phyloP scores from a whole-genome alignment of 129 eudicot genomes.

The Flaveria linearis region DNA sequence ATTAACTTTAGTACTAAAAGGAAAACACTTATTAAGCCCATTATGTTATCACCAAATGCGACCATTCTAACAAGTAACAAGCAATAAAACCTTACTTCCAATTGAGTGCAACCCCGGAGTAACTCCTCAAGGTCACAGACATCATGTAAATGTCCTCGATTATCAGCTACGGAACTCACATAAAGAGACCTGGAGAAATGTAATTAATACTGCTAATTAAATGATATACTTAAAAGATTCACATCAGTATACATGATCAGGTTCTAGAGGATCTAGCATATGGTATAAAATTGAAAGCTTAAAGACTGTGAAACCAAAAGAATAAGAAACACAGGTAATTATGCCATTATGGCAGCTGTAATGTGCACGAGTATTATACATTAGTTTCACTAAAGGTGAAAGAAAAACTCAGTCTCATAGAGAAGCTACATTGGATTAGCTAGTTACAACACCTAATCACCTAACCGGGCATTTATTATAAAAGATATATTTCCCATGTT shows the following conservation, averaged over 20 bases:
- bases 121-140: constrained; percentile 91
- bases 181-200: constrained; percentile 83
- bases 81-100: constrained; percentile 85
- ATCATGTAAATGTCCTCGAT: constrained; percentile 79
- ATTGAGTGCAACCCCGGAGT: constrained; percentile 86
- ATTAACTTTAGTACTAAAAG: constrained; percentile 2
- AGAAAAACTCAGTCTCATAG: constrained; percentile 4
- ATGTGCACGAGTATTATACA: not conserved
- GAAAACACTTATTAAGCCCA: constrained; percentile 15
- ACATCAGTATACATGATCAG: constrained; percentile 11
- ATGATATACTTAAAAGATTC: constrained; percentile 20
- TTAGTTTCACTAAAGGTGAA: not conserved
- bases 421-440: not conserved
- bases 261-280: constrained; percentile 30
- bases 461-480: not conserved
- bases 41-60: constrained; percentile 24
- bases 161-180: constrained; percentile 90
- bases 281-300: constrained; percentile 13
- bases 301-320: constrained; percentile 19
- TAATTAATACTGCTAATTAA: constrained; percentile 39
- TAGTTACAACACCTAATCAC: not conserved
- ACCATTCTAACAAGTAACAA: constrained; percentile 18
- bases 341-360: not conserved
- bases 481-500: not conserved
- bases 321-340: constrained; percentile 16